phyloP scores from a whole-genome alignment of 352 stramenopile species.

The Globisporangium cystogenes region DNA sequence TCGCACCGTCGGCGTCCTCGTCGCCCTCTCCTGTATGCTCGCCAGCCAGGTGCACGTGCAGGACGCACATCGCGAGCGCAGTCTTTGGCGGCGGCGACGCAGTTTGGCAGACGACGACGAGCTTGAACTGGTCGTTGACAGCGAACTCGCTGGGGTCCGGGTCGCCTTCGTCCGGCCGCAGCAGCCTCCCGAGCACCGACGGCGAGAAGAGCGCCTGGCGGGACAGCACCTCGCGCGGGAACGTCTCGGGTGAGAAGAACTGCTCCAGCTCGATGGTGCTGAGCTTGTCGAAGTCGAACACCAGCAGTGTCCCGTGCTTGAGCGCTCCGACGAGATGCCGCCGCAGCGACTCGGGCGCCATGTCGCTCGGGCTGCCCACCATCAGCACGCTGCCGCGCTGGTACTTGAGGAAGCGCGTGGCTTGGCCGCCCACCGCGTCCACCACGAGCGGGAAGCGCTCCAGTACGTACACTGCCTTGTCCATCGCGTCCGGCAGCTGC shows the following conservation, averaged over 20 bases:
- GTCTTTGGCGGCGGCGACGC: conserved; percentile 39
- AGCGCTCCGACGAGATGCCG: conserved; percentile 70
- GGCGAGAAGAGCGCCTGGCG: conserved; percentile 66
- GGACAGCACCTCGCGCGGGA: conserved; percentile 67
- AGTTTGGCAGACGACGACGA: conserved; percentile 63
- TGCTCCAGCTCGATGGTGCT: conserved; percentile 64
- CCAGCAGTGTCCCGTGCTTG: conserved; percentile 62
- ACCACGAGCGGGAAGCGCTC: conserved; percentile 88
- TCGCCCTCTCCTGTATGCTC: conserved; percentile 6
- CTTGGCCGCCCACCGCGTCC: conserved; percentile 64
- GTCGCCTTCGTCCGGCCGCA: conserved; percentile 48
- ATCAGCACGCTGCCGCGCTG: conserved; percentile 84
- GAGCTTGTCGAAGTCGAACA: conserved; percentile 74
- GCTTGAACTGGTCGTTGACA: conserved; percentile 83
- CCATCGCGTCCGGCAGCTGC: conserved; percentile 80
- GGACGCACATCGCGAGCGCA: conserved; percentile 59
- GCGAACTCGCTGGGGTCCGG: conserved; percentile 51
- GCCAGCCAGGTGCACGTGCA: conserved; percentile 31
- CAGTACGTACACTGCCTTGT: conserved; percentile 77
- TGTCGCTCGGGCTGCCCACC: conserved; percentile 62
- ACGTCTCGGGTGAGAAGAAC: conserved; percentile 62
- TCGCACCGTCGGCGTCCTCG: conserved; percentile 3
- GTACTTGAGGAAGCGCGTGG: conserved; percentile 87
- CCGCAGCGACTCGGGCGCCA: conserved; percentile 58
- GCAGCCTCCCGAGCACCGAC: conserved; percentile 39